Evolutionary conservation across 2,329 filamentous ascomycete species (phyloP).

Genomic region (Fonsecaea multimorphosa): DNA sequence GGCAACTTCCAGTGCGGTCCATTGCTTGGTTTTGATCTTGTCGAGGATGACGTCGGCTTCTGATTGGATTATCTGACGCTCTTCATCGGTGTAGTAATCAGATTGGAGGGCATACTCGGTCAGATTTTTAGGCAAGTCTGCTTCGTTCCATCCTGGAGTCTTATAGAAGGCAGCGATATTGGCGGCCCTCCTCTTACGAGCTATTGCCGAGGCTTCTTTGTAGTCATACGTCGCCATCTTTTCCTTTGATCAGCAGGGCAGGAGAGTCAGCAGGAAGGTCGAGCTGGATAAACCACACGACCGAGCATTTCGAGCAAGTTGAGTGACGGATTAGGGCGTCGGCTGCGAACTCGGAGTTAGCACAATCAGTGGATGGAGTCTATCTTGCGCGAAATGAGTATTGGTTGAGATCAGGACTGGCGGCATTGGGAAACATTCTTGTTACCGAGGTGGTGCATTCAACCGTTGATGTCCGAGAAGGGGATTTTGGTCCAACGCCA

Average conservation of each 20-base stretch:
- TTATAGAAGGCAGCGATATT: slow-evolving; percentile 39
- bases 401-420: background rate
- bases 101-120: slow-evolving; percentile 48
- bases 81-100: slow-evolving; percentile 63
- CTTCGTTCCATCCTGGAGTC: slow-evolving; percentile 35
- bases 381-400: background rate
- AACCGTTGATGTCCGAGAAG: slow-evolving; percentile 18
- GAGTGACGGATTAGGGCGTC: slow-evolving; percentile 16
- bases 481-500: background rate
- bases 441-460: slow-evolving; percentile 3
- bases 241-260: slow-evolving; percentile 12
- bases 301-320: background rate
- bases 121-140: slow-evolving; percentile 37
- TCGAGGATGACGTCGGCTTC: slow-evolving; percentile 45
- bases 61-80: slow-evolving; percentile 58
- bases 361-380: slow-evolving; percentile 11
- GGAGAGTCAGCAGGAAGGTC: slow-evolving; percentile 10
- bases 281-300: slow-evolving; percentile 3
- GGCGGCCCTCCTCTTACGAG: slow-evolving; percentile 42
- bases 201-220: slow-evolving; percentile 47
- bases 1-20: slow-evolving; percentile 60
- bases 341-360: slow-evolving; percentile 19
- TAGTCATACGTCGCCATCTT: slow-evolving; percentile 39
- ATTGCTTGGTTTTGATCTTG: slow-evolving; percentile 48
- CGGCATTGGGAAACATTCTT: background rate